These are phyloP conservation scores for Beverwykella pulmonaria DNA, from an alignment of 495 filamentous ascomycete genomes.

Conservation along the genomic window DNA sequence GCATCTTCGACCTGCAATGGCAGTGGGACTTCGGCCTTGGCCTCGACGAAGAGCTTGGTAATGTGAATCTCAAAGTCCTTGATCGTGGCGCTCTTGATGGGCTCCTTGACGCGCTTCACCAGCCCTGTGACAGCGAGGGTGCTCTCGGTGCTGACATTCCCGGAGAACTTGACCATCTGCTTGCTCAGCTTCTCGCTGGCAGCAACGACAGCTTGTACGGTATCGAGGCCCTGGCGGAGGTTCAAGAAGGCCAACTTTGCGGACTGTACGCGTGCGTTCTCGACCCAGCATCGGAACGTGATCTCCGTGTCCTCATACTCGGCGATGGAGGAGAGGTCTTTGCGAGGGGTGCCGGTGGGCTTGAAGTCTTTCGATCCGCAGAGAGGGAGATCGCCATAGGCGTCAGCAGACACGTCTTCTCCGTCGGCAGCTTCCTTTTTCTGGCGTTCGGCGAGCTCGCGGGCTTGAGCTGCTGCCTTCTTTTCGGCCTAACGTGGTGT, in stretches of 20 bases:
- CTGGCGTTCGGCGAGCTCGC: conserved; percentile 44
- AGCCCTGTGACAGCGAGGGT: conserved; percentile 77
- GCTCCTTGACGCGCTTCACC: conserved; percentile 72
- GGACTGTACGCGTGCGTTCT: conserved; percentile 49
- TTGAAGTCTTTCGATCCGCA: conserved; percentile 41
- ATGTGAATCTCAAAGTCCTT: conserved; percentile 78
- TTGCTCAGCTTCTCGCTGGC: conserved; percentile 56
- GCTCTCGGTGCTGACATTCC: conserved; percentile 75
- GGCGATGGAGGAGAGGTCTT: conserved; percentile 36
- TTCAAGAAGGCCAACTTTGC: conserved; percentile 52
- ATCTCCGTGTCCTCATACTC: conserved; percentile 40
- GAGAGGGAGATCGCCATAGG: conserved; percentile 50
- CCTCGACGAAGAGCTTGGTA: conserved; percentile 74
- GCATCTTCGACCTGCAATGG: conserved; percentile 59
- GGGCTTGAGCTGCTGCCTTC: conserved; percentile 39
- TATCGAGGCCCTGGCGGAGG: conserved; percentile 44
- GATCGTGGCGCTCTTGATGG: conserved; percentile 76
- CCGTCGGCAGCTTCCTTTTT: conserved; percentile 45
- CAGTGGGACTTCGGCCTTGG: conserved; percentile 65
- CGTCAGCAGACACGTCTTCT: conserved; percentile 46
- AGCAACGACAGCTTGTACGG: conserved; percentile 51
- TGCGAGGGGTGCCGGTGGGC: conserved; percentile 36
- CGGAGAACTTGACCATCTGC: conserved; percentile 90
- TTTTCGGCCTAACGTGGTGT: conserved; percentile 37
- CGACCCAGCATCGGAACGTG: conserved; percentile 45